These are phyloP conservation scores for Aspergillus tamarii DNA, from an alignment of 2,329 filamentous ascomycete genomes.

Conservation along the genomic window DNA sequence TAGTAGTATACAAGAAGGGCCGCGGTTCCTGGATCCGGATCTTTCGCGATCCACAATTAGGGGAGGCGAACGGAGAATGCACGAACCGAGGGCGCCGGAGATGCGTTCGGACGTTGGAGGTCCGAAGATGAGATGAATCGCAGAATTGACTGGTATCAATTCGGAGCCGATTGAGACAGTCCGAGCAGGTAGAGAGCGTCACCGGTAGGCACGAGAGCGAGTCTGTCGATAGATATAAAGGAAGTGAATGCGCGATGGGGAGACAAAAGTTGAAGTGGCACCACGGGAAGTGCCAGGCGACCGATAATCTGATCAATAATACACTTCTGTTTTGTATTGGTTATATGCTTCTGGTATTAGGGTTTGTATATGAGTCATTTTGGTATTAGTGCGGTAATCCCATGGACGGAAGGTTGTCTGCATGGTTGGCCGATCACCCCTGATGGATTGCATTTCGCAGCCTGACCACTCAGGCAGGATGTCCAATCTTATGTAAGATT, in stretches of 20 bases:
- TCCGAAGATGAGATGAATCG: background rate
- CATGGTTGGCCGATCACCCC: background rate
- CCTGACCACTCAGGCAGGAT: background rate
- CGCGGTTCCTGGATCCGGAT: conserved; percentile 4
- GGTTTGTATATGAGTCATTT: background rate
- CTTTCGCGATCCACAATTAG: conserved; percentile 12
- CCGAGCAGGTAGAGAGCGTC: background rate
- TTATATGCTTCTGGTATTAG: background rate
- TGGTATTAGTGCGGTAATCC: background rate
- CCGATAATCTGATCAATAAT: conserved; percentile 10
- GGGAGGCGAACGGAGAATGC: conserved; percentile 5
- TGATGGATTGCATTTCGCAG: background rate
- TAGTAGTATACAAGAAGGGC: background rate
- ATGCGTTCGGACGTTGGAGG: background rate
- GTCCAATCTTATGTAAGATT: background rate
- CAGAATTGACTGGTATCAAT: background rate
- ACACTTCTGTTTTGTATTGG: background rate
- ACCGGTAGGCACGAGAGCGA: background rate
- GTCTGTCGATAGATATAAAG: background rate
- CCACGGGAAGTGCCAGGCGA: conserved; percentile 10
- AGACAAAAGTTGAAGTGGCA: conserved; percentile 13
- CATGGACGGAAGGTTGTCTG: background rate
- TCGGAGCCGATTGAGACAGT: background rate
- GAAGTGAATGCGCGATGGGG: background rate
- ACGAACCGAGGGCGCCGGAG: conserved; percentile 2